Base-by-base conservation (phyloP, 306 rosid genomes). In the Geum urbanum region DNA sequence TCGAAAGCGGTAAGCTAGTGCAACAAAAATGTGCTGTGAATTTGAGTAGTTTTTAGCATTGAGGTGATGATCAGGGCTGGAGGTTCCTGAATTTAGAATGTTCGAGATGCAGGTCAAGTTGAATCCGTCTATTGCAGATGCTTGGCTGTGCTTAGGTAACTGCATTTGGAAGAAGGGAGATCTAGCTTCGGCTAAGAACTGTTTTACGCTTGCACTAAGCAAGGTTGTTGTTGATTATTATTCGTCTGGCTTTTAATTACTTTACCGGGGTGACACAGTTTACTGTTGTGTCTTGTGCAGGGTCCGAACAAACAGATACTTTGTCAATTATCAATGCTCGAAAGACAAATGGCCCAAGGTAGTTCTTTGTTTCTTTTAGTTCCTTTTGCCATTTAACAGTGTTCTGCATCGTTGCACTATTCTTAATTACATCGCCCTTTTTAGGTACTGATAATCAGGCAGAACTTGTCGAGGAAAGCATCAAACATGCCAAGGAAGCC, bases 151-250 rank as follows among this genome's bases (percentile, higher is more conserved):
- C 72, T 84, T 94, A 82, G 98, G 96, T 56, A 88, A 90, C 81
- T 88, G 97, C 83, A 94, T 90, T 77, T 90, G 98, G 98, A 94
- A 94, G 79, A 94, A 94, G 78, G 97, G 97, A 62, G 97, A 94
- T 78, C 78, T 94, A 70, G 63, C 82, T 54, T 83, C 90, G 11
- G 90, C 98, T 66, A 90, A 90, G 79, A 90, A 94, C 78, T 90
- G 97, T 78, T 88, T 88, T 69, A 86, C 74, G 72, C 87, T 84
- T 74, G 97, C 97, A 15, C 77, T 94, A 72, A 83, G 81, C 82
- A 94, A 94, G 97, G 98, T 92, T 76, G 61, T 49, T 61, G 24
- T 20, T 48, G 15, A 66, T 68, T 69, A 78, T 9, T 24, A 69
- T 60, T 74, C 57, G 2, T 44, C 50, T 70, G n/a, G n/a, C n/a